Evolutionary conservation across 306 rosid genomes (phyloP), one percentile per base, ranked within the genome.

Genomic region (Malus fusca): DNA sequence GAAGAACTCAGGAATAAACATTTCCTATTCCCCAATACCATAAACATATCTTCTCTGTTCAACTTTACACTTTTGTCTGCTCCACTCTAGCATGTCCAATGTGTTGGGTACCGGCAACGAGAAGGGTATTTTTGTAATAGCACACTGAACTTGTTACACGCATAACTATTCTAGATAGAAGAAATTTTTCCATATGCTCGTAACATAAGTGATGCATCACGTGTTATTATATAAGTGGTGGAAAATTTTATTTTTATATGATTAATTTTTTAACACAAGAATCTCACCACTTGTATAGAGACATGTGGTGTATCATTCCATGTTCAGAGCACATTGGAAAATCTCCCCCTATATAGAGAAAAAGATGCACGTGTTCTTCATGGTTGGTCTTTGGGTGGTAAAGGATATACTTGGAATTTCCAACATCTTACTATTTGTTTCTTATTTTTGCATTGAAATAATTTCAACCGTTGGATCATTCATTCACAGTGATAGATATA

Each of bases 321-420:
- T 35, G 0, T 35, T 35, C 42, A 2, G 0, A 35, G 2, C 2
- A 35, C 2, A 35, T 35, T 6, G 1, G 0, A 35, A 35, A 35
- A 35, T 35, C 9, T 35, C 1, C 9, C 0, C 2, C 2, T 6
- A 1, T 35, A 35, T 35, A 55, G 46, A 51, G 68, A 58, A 63
- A 59, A 58, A 28, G 40, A 75, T 71, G 71, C 85, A 81, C 79
- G 85, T 78, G 83, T 60, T 75, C 11, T 19, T 78, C 68, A 3
- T 75, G 77, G 61, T 59, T 8, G 61, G 48, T 13, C 6, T 13
- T 4, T 8, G 70, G 30, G 33, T 14, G 37, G 76, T 19, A 2
- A n/a, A 30, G 79, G 74, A 14, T 4, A 77, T 53, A 3, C 48
- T 70, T 2, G 68, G 62, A 31, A 82, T 30, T 75, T 35, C 17